These are phyloP conservation scores for Canavalia gladiata DNA, from an alignment of 306 rosid genomes.

Conservation along the genomic window DNA sequence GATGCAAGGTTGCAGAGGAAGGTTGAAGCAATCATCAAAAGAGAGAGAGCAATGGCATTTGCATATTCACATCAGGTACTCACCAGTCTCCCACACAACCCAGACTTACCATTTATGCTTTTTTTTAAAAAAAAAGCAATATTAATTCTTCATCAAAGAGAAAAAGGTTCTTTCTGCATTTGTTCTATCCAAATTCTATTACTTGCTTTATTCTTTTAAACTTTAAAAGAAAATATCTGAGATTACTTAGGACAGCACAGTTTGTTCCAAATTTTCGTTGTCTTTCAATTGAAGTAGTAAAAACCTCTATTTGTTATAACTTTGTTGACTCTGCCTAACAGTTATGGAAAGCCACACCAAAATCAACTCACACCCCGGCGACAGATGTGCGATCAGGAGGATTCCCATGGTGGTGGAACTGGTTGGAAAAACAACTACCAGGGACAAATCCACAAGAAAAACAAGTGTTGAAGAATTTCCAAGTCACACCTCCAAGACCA, in stretches of 20 bases:
- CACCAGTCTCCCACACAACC: constrained; percentile 36
- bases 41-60: constrained; percentile 97
- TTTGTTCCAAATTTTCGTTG: neutral
- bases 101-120: constrained; percentile 5
- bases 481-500: constrained; percentile 81
- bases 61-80: constrained; percentile 92
- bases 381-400: constrained; percentile 68
- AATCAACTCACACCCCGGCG: constrained; percentile 67
- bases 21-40: constrained; percentile 88
- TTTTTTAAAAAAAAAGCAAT: neutral
- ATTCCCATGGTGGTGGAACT: constrained; percentile 99
- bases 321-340: constrained; percentile 52
- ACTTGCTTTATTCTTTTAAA: constrained; percentile 14
- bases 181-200: neutral
- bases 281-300: constrained; percentile 11
- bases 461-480: constrained; percentile 69
- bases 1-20: constrained; percentile 89
- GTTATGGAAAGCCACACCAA: constrained; percentile 88
- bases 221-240: neutral
- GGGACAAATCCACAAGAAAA: constrained; percentile 62
- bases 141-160: neutral
- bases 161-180: neutral
- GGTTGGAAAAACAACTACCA: constrained; percentile 89
- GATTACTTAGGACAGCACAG: constrained; percentile 27
- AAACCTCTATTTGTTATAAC: constrained; percentile 17